phyloP scores from a whole-genome alignment of 768 basidiomycete genomes.

The Termitomyces eurrhizus region DNA sequence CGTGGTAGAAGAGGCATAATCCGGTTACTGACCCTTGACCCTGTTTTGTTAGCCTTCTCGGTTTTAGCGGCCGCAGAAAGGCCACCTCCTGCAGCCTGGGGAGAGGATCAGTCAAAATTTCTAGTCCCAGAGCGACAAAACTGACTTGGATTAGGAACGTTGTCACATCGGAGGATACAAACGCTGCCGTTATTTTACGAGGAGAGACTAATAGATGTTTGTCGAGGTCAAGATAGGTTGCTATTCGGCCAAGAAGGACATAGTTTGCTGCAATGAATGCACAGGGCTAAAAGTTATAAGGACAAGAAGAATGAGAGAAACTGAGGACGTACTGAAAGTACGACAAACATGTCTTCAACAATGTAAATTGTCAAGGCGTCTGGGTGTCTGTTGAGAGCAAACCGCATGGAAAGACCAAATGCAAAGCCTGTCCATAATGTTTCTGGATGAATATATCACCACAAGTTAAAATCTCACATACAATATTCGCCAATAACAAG shows the following conservation, averaged over 20 bases:
- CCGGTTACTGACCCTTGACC: conserved; percentile 29
- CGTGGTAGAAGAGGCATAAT: neutral
- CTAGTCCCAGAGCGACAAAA: neutral
- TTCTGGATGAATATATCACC: neutral
- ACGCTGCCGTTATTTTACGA: conserved; percentile 48
- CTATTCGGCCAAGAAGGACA: conserved; percentile 59
- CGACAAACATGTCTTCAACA: conserved; percentile 54
- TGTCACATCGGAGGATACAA: conserved; percentile 57
- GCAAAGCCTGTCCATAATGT: conserved; percentile 41
- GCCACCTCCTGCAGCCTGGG: conserved; percentile 45
- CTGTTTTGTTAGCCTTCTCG: conserved; percentile 21
- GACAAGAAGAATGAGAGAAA: neutral
- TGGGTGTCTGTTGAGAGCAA: conserved; percentile 49
- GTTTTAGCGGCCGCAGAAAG: conserved; percentile 39
- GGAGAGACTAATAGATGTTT: conserved; percentile 47
- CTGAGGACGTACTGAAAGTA: conserved; percentile 42
- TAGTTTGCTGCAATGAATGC: conserved; percentile 73
- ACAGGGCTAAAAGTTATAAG: conserved; percentile 47
- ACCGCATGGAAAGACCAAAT: conserved; percentile 52
- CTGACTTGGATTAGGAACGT: conserved; percentile 64
- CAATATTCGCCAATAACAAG: conserved; percentile 60
- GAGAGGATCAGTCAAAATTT: neutral
- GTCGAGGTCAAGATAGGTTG: conserved; percentile 43
- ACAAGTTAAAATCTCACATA: conserved; percentile 21
- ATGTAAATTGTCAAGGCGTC: conserved; percentile 51